Evolutionary conservation across 225 moss, liverwort and hornwort species (phyloP), one percentile per base, ranked within the genome.

Genomic region (Sphagnum contortum): DNA sequence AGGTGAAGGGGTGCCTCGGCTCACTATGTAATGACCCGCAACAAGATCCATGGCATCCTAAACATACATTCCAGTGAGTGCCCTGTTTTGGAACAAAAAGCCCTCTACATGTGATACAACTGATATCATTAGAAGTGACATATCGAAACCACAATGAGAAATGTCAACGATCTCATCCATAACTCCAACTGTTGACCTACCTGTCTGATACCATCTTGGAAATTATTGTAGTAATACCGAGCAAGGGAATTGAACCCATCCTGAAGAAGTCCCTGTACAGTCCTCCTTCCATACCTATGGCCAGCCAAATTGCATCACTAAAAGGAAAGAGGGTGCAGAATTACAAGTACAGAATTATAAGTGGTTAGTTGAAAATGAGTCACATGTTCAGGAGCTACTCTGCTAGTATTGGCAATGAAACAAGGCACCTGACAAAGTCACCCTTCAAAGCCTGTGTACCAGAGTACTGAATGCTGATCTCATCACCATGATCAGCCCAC

Each of bases 401-500:
- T 51, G 66, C 29, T 10, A 4, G 6, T 3, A 57, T 57, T 12
- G 49, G 13, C 56, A 3, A 66, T 3, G 5, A 46, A 60, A 69
- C 55, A 6, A 9, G 3, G 7, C 75, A 94, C 91, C 96, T 96
- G 66, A 96, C 96, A 72, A 96, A 96, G 70, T 96, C 96, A 12
- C 96, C 92, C 75, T 96, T 96, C 9, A 96, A 66, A 68, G 96
- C 96, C 71, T 68, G 76, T 8, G 96, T 96, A 74, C 96, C 96
- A 12, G 96, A 96, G 73, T 96, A 96, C 59, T 96, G 96, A 70
- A 95, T 72, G 61, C 95, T 95, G 64, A 95, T 88, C 54, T 92
- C 92, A 81, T 95, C 95, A 65, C 95, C 95, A 73, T 95, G 88
- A 82, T 95, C 90, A 70, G 95, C 96, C 92, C 96, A 96, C 77